Evolutionary conservation across 31 red algal genomes (phyloP).

Genomic region (Endocladia muricata): DNA sequence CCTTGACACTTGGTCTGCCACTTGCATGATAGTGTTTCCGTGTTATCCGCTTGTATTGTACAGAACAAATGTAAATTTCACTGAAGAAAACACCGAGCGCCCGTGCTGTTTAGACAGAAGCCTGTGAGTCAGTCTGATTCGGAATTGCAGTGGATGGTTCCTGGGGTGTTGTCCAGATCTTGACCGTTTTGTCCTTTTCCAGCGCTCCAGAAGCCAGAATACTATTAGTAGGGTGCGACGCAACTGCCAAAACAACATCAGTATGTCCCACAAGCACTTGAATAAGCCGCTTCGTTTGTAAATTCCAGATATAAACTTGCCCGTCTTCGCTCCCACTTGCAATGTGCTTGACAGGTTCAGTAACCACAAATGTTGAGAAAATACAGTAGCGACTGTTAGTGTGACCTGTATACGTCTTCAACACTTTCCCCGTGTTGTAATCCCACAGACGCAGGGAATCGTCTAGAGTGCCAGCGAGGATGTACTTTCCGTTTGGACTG

Average conservation of each 20-base stretch:
- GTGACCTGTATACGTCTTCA: constrained; percentile 85
- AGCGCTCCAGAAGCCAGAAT: constrained; percentile 87
- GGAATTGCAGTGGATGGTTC: constrained; percentile 9
- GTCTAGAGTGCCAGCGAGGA: constrained; percentile 86
- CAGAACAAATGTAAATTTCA: too few relatives aligned
- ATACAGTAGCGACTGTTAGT: constrained; percentile 79
- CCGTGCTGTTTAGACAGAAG: too few relatives aligned
- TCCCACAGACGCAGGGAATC: constrained; percentile 89
- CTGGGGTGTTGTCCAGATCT: constrained; percentile 57
- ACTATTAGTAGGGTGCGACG: constrained; percentile 71
- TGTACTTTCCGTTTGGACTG: constrained; percentile 92
- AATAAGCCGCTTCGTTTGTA: constrained; percentile 77
- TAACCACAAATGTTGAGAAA: constrained; percentile 79
- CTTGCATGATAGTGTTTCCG: too few relatives aligned
- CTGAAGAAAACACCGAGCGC: too few relatives aligned
- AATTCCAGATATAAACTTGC: constrained; percentile 83
- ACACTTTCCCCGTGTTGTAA: constrained; percentile 68
- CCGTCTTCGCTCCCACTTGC: constrained; percentile 86
- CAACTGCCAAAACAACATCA: constrained; percentile 84
- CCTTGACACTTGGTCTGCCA: too few relatives aligned
- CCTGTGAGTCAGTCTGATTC: background rate
- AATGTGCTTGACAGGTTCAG: constrained; percentile 52
- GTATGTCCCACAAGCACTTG: constrained; percentile 83
- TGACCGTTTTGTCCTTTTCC: constrained; percentile 89
- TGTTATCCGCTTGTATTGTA: too few relatives aligned